Conservation (phyloP, 2,329 filamentous ascomycete species). For the Bisporella sp. region DNA sequence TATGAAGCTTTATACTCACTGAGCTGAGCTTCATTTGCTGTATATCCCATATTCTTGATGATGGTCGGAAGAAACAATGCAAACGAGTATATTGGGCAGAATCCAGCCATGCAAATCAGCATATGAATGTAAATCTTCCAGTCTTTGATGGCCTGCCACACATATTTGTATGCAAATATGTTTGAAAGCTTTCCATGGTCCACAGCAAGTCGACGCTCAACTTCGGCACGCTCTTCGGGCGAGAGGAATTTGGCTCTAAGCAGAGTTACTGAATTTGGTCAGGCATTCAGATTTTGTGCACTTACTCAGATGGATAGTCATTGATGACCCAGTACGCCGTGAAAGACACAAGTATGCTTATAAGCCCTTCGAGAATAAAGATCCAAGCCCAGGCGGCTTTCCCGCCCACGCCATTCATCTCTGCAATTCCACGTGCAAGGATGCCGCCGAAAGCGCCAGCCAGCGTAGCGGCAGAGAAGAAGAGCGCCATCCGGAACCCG, state of each 20-base stretch:
- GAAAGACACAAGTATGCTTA: slow-evolving; percentile 34
- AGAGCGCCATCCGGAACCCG: slow-evolving; percentile 52
- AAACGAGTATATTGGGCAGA: slow-evolving; percentile 13
- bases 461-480: slow-evolving; percentile 46
- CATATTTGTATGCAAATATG: slow-evolving; percentile 26
- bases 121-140: slow-evolving; percentile 35
- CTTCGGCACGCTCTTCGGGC: slow-evolving; percentile 26
- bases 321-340: slow-evolving; percentile 12
- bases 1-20: too few species aligned
- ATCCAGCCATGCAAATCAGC: slow-evolving; percentile 13
- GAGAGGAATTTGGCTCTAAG: slow-evolving; percentile 34
- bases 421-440: slow-evolving; percentile 35
- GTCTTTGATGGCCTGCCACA: slow-evolving; percentile 35
- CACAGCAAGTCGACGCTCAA: slow-evolving; percentile 13
- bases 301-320: slow-evolving; percentile 12
- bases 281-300: not conserved
- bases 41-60: slow-evolving; percentile 43
- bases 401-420: slow-evolving; percentile 37
- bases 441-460: slow-evolving; percentile 52
- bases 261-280: slow-evolving; percentile 9
- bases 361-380: slow-evolving; percentile 45
- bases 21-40: slow-evolving; percentile 38
- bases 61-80: slow-evolving; percentile 33
- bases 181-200: slow-evolving; percentile 14
- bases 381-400: slow-evolving; percentile 39